These are phyloP conservation scores for Marchantia paleacea DNA, from an alignment of 225 moss, liverwort and hornwort genomes.

Conservation along the genomic window DNA sequence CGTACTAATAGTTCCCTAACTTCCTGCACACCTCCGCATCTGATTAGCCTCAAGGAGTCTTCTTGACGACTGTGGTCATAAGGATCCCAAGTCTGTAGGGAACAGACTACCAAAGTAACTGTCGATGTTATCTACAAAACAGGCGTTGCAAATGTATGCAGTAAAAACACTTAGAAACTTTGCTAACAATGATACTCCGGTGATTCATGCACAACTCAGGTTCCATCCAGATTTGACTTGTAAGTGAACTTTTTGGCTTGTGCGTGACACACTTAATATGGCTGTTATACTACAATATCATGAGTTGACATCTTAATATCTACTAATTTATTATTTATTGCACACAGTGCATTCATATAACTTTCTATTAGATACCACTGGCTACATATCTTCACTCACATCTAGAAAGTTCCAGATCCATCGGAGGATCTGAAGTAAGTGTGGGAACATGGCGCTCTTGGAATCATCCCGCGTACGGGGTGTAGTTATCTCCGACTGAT, in stretches of 20 bases:
- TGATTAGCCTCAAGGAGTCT: neutral
- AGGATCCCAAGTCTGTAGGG: neutral
- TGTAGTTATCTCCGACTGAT: neutral
- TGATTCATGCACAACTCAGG: neutral
- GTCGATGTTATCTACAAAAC: neutral
- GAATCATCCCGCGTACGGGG: neutral
- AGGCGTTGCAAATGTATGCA: neutral
- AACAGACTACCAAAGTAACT: neutral
- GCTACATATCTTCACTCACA: neutral
- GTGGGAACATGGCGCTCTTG: neutral
- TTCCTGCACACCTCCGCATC: neutral
- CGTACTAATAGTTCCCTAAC: neutral
- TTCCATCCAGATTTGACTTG: neutral
- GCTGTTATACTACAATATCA: neutral
- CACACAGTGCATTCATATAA: neutral
- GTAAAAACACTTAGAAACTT: neutral
- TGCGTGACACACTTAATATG: neutral
- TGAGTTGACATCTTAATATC: neutral
- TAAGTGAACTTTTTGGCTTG: neutral
- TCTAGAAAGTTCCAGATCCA: conserved; percentile 4
- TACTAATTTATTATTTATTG: neutral
- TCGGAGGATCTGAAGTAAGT: neutral
- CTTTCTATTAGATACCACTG: neutral
- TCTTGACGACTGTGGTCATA: neutral
- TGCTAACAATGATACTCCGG: neutral